phyloP scores from a whole-genome alignment of 2,329 filamentous ascomycete genomes.

The Elsinoe arachidis region DNA sequence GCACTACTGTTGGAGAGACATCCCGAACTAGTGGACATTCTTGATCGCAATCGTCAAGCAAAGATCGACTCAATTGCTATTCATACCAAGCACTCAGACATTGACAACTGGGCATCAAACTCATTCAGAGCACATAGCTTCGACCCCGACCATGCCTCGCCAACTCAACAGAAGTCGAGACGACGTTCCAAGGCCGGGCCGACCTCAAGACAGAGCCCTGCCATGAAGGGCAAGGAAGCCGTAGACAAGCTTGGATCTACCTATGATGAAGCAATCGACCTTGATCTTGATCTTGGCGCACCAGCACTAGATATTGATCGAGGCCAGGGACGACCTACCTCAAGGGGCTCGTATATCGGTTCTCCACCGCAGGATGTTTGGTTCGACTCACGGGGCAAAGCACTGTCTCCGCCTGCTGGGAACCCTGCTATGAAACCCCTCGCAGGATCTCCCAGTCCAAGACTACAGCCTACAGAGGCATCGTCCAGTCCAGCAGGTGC shows the following conservation, averaged over 20 bases:
- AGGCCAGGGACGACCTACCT: not conserved
- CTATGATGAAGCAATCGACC: slow-evolving; percentile 12
- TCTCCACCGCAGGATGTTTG: slow-evolving; percentile 30
- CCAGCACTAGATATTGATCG: not conserved
- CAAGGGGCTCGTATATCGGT: slow-evolving; percentile 9
- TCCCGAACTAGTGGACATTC: slow-evolving; percentile 54
- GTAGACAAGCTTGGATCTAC: slow-evolving; percentile 14
- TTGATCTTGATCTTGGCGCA: slow-evolving; percentile 3
- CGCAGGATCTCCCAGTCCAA: not conserved
- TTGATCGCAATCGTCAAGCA: slow-evolving; percentile 59
- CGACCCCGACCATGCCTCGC: slow-evolving; percentile 50
- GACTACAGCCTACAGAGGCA: not conserved
- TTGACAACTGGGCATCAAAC: slow-evolving; percentile 53
- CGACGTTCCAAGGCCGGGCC: slow-evolving; percentile 36
- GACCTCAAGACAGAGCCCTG: slow-evolving; percentile 51
- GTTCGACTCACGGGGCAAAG: slow-evolving; percentile 34
- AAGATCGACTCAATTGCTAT: slow-evolving; percentile 71
- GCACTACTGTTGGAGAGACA: slow-evolving; percentile 55
- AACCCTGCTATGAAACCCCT: not conserved
- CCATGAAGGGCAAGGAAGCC: slow-evolving; percentile 53
- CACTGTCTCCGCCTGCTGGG: slow-evolving; percentile 19
- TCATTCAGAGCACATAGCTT: slow-evolving; percentile 56
- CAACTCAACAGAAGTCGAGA: slow-evolving; percentile 36
- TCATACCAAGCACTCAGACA: slow-evolving; percentile 53
- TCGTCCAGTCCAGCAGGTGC: slow-evolving; percentile 19